Percentiles rank a stretch among this genome's conserved stretches.
These are phyloP conservation scores for Pyricularia sp. DNA, from an alignment of 2,329 filamentous ascomycete species.

Conservation along the genomic window DNA sequence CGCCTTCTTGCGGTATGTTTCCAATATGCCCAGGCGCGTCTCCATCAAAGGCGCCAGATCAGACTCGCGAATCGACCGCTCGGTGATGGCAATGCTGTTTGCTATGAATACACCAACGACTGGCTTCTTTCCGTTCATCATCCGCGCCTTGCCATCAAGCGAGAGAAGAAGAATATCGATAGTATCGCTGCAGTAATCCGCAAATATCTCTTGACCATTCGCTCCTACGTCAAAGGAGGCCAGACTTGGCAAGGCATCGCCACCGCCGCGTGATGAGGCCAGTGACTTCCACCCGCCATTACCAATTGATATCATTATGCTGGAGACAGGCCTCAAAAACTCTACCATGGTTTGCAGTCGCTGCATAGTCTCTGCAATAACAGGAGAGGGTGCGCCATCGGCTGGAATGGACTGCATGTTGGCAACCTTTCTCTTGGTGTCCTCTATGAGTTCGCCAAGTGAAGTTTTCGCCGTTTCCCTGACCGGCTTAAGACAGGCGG, in stretches of 20 bases:
- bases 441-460: slow-evolving; percentile 69
- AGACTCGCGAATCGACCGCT: slow-evolving; percentile 70
- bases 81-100: slow-evolving; percentile 74
- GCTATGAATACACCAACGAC: slow-evolving; percentile 79
- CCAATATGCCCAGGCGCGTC: slow-evolving; percentile 45
- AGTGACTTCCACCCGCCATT: slow-evolving; percentile 75
- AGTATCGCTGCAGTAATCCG: slow-evolving; percentile 80
- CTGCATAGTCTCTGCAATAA: slow-evolving; percentile 75
- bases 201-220: slow-evolving; percentile 77
- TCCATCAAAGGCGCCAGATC: slow-evolving; percentile 64
- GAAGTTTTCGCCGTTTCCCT: slow-evolving; percentile 86
- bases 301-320: slow-evolving; percentile 81
- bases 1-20: slow-evolving; percentile 79
- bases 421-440: slow-evolving; percentile 59
- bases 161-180: slow-evolving; percentile 67
- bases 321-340: slow-evolving; percentile 74
- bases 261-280: slow-evolving; percentile 34
- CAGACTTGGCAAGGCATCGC: slow-evolving; percentile 54
- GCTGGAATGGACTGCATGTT: slow-evolving; percentile 54
- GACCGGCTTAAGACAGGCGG: slow-evolving; percentile 76
- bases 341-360: slow-evolving; percentile 76
- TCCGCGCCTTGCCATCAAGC: slow-evolving; percentile 60
- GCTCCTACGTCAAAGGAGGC: slow-evolving; percentile 77
- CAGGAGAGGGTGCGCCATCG: slow-evolving; percentile 65
- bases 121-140: slow-evolving; percentile 63